Evolutionary conservation across 495 filamentous ascomycete species (phyloP), one percentile per base, ranked within the genome.

Genomic region (Talaromyces wortmannii): DNA sequence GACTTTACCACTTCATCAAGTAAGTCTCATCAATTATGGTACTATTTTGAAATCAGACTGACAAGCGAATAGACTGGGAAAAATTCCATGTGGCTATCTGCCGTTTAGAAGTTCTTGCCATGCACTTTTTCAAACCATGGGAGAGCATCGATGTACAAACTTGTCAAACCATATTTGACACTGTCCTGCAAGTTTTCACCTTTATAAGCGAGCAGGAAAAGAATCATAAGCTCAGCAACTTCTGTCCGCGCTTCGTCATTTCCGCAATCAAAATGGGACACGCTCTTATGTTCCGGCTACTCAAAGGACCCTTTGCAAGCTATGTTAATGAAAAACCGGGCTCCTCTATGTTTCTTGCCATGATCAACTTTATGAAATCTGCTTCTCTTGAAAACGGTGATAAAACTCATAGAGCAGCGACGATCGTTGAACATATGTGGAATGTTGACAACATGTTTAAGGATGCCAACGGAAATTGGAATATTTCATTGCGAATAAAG

Each of bases 41-140:
- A 5, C 10, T 15, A 2, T 43, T 43, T 43, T 4, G 4, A 43
- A 43, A 43, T 43, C 40, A 43, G 40, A 43, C 40, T 43, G n/a
- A 43, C 40, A 43, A 43, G 11, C 40, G 40, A 11, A 43, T 43
- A 15, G 40, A 43, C 40, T 43, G 40, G 40, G 66, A 73, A 31
- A 55, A 56, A 29, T 64, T 74, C 6, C 55, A 71, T 12, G 59
- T 64, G 0, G 57, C 51, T 4, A 53, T 65, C 18, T 71, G 65
- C 31, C 69, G 66, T 12, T 57, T 78, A 48, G 61, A 61, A 29
- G 59, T 77, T 47, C 70, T 71, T 29, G 64, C 57, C 8, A 72
- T 73, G 15, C 70, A 77, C 59, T 71, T 77, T 31, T 70, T 68
- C 56, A 74, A 73, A 54, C 40, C 40, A 43, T 43, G 40, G 40